phyloP scores from a whole-genome alignment of 2,329 filamentous ascomycete species.

The Fusarium neocosmosporiellum region DNA sequence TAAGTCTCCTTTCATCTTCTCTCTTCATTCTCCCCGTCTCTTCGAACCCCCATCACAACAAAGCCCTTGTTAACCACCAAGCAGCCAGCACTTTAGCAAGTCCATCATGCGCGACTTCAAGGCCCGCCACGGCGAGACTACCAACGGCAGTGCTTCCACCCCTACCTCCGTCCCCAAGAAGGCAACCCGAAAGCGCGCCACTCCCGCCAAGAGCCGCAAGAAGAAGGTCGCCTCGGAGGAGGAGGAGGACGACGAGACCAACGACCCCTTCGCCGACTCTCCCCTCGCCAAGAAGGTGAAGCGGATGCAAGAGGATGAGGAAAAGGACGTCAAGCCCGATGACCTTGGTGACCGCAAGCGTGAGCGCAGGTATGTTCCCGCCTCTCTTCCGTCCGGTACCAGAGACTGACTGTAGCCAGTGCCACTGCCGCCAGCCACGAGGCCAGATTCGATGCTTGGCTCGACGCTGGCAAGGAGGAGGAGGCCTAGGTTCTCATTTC shows the following conservation, averaged over 20 bases:
- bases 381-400: not conserved
- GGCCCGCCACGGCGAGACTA: constrained; percentile 35
- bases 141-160: constrained; percentile 8
- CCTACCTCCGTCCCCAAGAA: constrained; percentile 31
- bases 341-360: constrained; percentile 4
- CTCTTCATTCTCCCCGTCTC: not conserved
- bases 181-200: constrained; percentile 32
- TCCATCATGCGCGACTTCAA: constrained; percentile 51
- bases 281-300: constrained; percentile 47
- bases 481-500: not conserved
- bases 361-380: constrained; percentile 32
- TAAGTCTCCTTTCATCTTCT: constrained; percentile 36
- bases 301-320: constrained; percentile 39
- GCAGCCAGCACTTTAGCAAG: constrained; percentile 55
- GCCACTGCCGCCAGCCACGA: constrained; percentile 19
- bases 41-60: not conserved
- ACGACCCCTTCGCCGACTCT: constrained; percentile 11
- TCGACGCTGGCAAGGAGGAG: not conserved
- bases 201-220: constrained; percentile 30
- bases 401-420: constrained; percentile 22
- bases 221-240: constrained; percentile 23
- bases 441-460: constrained; percentile 26
- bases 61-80: not conserved
- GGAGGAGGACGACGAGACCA: constrained; percentile 29
- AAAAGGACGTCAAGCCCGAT: constrained; percentile 32